These are phyloP conservation scores for Viola pubescens DNA, from an alignment of 441 rosid species.

Conservation along the genomic window DNA sequence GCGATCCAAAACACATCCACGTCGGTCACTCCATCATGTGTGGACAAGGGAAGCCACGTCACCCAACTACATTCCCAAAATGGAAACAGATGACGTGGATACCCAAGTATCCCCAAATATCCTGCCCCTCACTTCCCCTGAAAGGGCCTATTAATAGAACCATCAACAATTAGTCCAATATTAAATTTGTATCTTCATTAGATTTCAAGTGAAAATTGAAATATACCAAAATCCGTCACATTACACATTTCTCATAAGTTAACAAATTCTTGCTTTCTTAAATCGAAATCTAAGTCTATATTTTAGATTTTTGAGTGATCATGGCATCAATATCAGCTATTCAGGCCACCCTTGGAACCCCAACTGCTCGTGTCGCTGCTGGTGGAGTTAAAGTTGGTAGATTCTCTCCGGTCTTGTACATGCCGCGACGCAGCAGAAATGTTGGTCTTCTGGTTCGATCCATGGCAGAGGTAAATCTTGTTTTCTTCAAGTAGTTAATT, in stretches of 20 bases:
- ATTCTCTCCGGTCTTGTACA: constrained; percentile 9
- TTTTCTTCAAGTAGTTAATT: neutral
- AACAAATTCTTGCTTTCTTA: neutral
- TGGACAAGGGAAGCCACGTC: constrained; percentile 26
- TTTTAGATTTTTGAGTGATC: neutral
- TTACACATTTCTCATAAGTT: neutral
- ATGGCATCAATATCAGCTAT: constrained; percentile 36
- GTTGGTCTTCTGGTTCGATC: constrained; percentile 29
- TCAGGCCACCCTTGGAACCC: constrained; percentile 33
- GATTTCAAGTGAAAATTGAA: neutral
- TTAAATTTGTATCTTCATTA: no score
- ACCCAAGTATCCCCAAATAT: constrained; percentile 19
- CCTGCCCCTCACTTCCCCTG: neutral
- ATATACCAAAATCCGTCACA: neutral
- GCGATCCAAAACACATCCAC: constrained; percentile 23
- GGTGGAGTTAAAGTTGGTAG: constrained; percentile 16
- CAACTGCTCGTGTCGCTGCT: constrained; percentile 15
- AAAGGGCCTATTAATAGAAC: constrained; percentile 1
- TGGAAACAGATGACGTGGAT: constrained; percentile 27
- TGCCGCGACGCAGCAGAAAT: constrained; percentile 20
- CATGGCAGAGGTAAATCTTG: constrained; percentile 33
- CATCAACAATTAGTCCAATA: neutral
- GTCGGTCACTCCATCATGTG: constrained; percentile 16
- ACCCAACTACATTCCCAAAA: neutral
- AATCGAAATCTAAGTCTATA: neutral